Evolutionary conservation across 768 basidiomycete species (phyloP), one percentile per base, ranked within the genome.

Genomic region (Russula griseocarnosa): DNA sequence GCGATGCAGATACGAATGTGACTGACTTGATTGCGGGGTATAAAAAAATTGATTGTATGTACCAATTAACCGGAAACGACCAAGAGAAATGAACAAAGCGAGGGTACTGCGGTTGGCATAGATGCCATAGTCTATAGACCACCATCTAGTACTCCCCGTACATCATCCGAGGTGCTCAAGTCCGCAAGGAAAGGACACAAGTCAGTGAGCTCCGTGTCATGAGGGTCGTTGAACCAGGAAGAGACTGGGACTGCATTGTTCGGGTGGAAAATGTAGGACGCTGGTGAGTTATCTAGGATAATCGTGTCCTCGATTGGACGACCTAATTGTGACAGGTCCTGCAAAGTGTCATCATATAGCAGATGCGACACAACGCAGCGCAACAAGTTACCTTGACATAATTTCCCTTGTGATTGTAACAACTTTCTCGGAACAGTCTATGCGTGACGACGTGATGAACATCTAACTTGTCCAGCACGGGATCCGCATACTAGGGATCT

Each of bases 181-280:
- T 99, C 97, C 40, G 90, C 78, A 66, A 99, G 82, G 83, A 99
- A 98, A 32, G 94, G 93, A 61, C 94, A 87, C 57, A 98, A 79
- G 76, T 98, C 96, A 46, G 92, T 97, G 67, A 99, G 82, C 74
- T 98, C 96, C 53, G 95, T 96, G 73, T 98, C 96, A 71, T 98
- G 96, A 11, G 95, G 95, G 76, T 94, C 94, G 75, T 98, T 98
- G 80, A 99, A 99, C 97, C 97, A 99, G 62, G 92, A 94, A 49
- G 96, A 98, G 65, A 99, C 95, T 14, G 97, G 97, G 5, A 98
- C 96, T 44, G 97, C 97, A 73, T 98, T 98, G 78, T 97, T 95
- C 18, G 94, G 94, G 73, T 99, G 96, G 83, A 99, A 99, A 65
- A 98, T 96, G 76, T 98, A 99, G 14, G 93, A 97, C 14, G 97